Base-by-base conservation (phyloP, 2,329 filamentous ascomycete genomes). In the Apiospora rasikravindrae region DNA sequence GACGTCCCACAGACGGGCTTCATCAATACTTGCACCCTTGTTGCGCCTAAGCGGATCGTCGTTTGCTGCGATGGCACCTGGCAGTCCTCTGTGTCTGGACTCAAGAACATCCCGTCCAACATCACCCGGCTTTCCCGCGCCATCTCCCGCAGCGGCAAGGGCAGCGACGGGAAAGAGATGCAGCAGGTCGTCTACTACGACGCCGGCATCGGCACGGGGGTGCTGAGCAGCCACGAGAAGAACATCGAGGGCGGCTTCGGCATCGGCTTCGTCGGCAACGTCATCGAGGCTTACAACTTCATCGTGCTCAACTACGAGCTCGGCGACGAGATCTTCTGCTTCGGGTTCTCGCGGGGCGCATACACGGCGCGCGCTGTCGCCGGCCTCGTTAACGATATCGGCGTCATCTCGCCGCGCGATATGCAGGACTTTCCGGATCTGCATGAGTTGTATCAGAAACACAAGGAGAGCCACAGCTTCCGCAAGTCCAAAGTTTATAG, bases 291-390 rank as follows among this genome's bases (percentile, higher is more conserved):
- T 10, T 83, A 83, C 77, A 81, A 82, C 72, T 83, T 83, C 66
- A 73, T 83, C 24, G 81, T 80, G 73, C 76, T 79, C 73, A 83
- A 84, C 75, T 83, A 83, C 72, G 75, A 77, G 8, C 79, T 80
- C 40, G 81, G 79, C 26, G 82, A 83, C 71, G 74, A 77, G 64
- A 81, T 84, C 37, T 76, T 83, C 47, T 77, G 82, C 45, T 76
- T 82, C 11, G 83, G 83, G 8, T 84, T 84, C 74, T 83, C 82
- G 2, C 76, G 83, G 2, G 83, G 83, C 4, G 82, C 83, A 7
- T 84, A 83, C 73, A 84, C 82, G 1, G 82, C 82, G 29, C 80
- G 83, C 7, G 81, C 82, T 0, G 78, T 82, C 2, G 83, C 82
- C 4, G 83, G 83, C 69, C 80, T 84, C 57, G 76, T 84, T 45